A percentile compares a stretch with the other conserved stretches of the same genome.
phyloP scores from a whole-genome alignment of 2,329 filamentous ascomycete genomes.

The Leptographium flavum region DNA sequence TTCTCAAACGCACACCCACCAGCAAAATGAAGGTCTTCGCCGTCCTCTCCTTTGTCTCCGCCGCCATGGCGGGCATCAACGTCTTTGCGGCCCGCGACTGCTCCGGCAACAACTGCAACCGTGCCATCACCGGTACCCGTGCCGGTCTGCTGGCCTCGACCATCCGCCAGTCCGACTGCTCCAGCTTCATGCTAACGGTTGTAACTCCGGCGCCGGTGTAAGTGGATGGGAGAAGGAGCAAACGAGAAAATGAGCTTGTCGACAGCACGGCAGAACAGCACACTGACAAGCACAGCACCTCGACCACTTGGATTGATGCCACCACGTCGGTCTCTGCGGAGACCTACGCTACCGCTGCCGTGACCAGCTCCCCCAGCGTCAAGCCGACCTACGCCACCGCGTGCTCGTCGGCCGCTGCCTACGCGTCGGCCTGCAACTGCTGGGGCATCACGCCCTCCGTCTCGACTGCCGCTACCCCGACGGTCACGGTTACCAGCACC shows the following conservation, averaged over 20 bases:
- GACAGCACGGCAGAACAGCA: too few relatives aligned
- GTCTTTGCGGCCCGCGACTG: slow-evolving; percentile 22
- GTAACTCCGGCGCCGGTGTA: slow-evolving; percentile 26
- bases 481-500: slow-evolving; percentile 26
- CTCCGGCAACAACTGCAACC: slow-evolving; percentile 31
- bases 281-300: slow-evolving; percentile 1
- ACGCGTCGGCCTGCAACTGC: slow-evolving; percentile 29
- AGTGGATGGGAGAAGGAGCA: slow-evolving; percentile 9
- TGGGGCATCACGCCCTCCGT: slow-evolving; percentile 26
- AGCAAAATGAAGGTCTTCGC: slow-evolving; percentile 28
- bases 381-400: slow-evolving; percentile 26
- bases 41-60: slow-evolving; percentile 22
- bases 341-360: slow-evolving; percentile 19
- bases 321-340: background rate
- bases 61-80: slow-evolving; percentile 18
- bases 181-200: slow-evolving; percentile 22
- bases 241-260: too few relatives aligned
- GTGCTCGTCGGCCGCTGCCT: slow-evolving; percentile 20
- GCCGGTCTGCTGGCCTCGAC: slow-evolving; percentile 26
- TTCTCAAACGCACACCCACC: slow-evolving; percentile 7
- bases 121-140: slow-evolving; percentile 28
- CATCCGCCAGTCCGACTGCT: slow-evolving; percentile 14
- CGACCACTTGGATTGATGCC: slow-evolving; percentile 6
- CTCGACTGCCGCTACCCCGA: slow-evolving; percentile 23
- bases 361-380: slow-evolving; percentile 18